These are phyloP conservation scores for Basidiobolus meristosporus DNA, from an alignment of 371 early-diverging fungal species.

Conservation along the genomic window DNA sequence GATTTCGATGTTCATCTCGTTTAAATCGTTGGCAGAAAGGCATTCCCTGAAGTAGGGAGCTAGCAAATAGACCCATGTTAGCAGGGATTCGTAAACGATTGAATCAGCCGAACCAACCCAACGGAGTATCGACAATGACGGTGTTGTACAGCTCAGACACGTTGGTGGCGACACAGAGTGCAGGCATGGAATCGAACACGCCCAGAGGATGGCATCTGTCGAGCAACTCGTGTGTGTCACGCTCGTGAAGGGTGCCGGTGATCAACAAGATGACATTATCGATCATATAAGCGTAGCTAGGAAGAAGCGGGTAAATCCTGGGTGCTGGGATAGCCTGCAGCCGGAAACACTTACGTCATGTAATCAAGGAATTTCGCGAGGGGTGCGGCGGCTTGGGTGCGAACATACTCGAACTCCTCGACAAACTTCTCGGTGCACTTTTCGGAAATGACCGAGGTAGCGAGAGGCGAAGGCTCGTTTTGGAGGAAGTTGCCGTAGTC, in stretches of 20 bases:
- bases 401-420: slow-evolving; percentile 81
- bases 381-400: slow-evolving; percentile 63
- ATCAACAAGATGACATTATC: slow-evolving; percentile 96
- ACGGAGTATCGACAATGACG: slow-evolving; percentile 90
- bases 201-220: slow-evolving; percentile 94
- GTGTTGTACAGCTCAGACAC: slow-evolving; percentile 89
- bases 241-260: slow-evolving; percentile 93
- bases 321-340: background rate
- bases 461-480: slow-evolving; percentile 89
- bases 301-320: no score
- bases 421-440: slow-evolving; percentile 78
- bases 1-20: slow-evolving; percentile 97
- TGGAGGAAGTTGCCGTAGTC: slow-evolving; percentile 89
- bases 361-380: slow-evolving; percentile 86
- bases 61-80: slow-evolving; percentile 10
- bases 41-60: slow-evolving; percentile 96
- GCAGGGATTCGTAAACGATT: no score
- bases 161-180: slow-evolving; percentile 91
- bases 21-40: slow-evolving; percentile 87
- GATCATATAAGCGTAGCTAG: slow-evolving; percentile 95
- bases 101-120: slow-evolving; percentile 29
- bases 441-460: slow-evolving; percentile 80
- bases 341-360: slow-evolving; percentile 51
- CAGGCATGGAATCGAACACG: slow-evolving; percentile 91
- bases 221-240: slow-evolving; percentile 90